A percentile compares a stretch with the other conserved stretches of the same genome.
phyloP scores from a whole-genome alignment of 495 filamentous ascomycete genomes.

The Pseudevernia furfuracea region DNA sequence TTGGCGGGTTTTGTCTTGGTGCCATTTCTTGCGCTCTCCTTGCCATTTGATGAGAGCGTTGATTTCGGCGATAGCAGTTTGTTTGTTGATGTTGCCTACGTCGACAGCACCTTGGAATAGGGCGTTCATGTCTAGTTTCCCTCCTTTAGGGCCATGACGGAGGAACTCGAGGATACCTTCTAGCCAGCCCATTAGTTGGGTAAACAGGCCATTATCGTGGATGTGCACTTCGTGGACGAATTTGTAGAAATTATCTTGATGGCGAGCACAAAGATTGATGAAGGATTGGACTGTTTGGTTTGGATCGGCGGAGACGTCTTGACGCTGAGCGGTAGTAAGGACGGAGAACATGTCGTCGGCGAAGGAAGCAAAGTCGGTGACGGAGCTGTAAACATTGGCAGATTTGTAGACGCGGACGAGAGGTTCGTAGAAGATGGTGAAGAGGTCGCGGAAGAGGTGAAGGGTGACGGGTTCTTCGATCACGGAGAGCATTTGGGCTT shows the following conservation, averaged over 20 bases:
- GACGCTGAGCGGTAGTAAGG: constrained; percentile 79
- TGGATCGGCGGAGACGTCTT: constrained; percentile 87
- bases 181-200: constrained; percentile 92
- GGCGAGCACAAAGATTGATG: constrained; percentile 91
- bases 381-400: constrained; percentile 92
- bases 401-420: constrained; percentile 96
- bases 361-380: constrained; percentile 91
- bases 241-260: constrained; percentile 96
- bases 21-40: constrained; percentile 89
- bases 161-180: constrained; percentile 95
- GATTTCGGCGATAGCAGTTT: constrained; percentile 70
- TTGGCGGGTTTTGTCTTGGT: constrained; percentile 91
- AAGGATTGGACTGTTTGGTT: constrained; percentile 99
- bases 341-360: constrained; percentile 85
- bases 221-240: constrained; percentile 97
- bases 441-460: constrained; percentile 88
- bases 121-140: constrained; percentile 86
- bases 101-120: constrained; percentile 72
- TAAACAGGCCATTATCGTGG: constrained; percentile 96
- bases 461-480: constrained; percentile 93
- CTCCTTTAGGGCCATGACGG: constrained; percentile 69
- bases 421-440: constrained; percentile 98
- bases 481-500: constrained; percentile 91
- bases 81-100: constrained; percentile 57
- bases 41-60: constrained; percentile 86